phyloP scores from a whole-genome alignment of 768 basidiomycete species.

The Pleurotus pulmonarius region DNA sequence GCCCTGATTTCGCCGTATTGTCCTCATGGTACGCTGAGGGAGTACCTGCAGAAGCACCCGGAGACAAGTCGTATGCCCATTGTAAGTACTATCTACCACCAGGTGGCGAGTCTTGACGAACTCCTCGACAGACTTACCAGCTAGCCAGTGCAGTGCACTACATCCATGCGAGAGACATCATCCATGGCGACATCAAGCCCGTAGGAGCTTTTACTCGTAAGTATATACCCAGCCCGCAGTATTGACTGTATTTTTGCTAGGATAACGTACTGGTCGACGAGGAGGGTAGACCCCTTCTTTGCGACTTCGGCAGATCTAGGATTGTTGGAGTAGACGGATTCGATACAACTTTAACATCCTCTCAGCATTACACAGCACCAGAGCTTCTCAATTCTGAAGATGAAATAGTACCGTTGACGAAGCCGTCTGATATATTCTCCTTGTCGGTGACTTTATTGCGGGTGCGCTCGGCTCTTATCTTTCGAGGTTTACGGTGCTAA shows the following conservation, averaged over 20 bases:
- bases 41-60: slow-evolving; percentile 9
- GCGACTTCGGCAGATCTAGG: slow-evolving; percentile 19
- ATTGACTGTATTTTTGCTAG: not conserved
- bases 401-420: not conserved
- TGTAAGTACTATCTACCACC: slow-evolving; percentile 2
- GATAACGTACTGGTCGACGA: slow-evolving; percentile 16
- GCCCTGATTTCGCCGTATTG: slow-evolving; percentile 14
- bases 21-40: not conserved
- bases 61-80: slow-evolving; percentile 4
- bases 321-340: slow-evolving; percentile 10
- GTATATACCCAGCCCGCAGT: not conserved
- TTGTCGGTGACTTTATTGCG: not conserved
- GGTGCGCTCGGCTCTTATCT: not conserved
- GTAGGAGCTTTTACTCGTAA: slow-evolving; percentile 7
- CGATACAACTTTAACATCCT: slow-evolving; percentile 11
- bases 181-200: slow-evolving; percentile 18
- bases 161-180: slow-evolving; percentile 13
- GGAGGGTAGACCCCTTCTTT: slow-evolving; percentile 10
- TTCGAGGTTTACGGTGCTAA: too few species aligned
- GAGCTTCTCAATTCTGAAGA: slow-evolving; percentile 10
- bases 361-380: slow-evolving; percentile 14
- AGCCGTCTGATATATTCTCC: not conserved
- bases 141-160: slow-evolving; percentile 14
- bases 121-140: slow-evolving; percentile 10
- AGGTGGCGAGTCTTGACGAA: not conserved